Conservation (phyloP, 306 rosid genomes). For the Castanea mollissima region DNA sequence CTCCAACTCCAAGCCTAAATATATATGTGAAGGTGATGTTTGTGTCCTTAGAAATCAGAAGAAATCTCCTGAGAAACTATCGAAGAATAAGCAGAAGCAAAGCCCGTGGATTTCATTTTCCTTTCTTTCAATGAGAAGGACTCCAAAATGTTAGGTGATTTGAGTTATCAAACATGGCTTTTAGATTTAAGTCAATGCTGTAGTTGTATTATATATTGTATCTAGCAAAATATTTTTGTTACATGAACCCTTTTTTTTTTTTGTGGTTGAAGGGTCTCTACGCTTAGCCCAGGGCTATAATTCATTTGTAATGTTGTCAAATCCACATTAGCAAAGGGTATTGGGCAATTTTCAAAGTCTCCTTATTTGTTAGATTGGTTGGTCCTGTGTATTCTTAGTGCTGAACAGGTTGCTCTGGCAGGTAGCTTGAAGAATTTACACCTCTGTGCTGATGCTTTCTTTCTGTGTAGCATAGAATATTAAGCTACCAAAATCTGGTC, state of each 20-base stretch:
- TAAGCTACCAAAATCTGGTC: too few relatives aligned
- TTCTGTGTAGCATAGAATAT: too few relatives aligned
- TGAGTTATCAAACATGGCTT: background rate
- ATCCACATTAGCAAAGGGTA: background rate
- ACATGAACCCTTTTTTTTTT: background rate
- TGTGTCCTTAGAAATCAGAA: constrained; percentile 39
- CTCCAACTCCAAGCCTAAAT: constrained; percentile 28
- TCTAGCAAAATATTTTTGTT: background rate
- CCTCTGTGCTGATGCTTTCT: too few relatives aligned
- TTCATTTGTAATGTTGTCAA: background rate
- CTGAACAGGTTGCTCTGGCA: too few relatives aligned
- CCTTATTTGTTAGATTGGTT: background rate
- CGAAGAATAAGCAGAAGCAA: constrained; percentile 14
- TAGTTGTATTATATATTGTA: background rate
- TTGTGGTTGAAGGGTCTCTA: background rate
- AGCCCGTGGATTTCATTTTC: constrained; percentile 19
- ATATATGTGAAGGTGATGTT: constrained; percentile 55
- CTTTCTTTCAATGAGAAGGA: constrained; percentile 17
- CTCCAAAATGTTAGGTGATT: background rate
- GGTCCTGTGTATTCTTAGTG: background rate
- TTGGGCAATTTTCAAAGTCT: background rate
- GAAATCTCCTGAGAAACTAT: background rate
- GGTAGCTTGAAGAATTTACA: too few relatives aligned
- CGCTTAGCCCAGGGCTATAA: background rate
- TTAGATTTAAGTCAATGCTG: background rate